Evolutionary conservation across 73 alveolate genomes (phyloP), one percentile per base, ranked within the genome.

Genomic region (Symbiodinium pilosum): DNA sequence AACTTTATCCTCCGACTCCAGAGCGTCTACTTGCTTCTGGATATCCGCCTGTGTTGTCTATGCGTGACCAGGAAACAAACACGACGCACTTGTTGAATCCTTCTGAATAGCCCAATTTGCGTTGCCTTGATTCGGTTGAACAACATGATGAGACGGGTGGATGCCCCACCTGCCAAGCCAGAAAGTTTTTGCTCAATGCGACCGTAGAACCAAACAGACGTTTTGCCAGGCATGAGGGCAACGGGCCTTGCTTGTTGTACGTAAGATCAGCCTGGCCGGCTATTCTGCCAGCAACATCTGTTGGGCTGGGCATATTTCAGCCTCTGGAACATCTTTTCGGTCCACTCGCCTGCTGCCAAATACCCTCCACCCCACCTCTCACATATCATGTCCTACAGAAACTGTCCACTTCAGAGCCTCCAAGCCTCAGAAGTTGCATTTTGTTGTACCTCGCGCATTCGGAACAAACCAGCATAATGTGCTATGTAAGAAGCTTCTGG

Each of bases 1-100:
- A 6, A 88, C 54, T 21, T 77, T 39, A 44, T 88, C 95, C 16
- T 88, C 95, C 7, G 95, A 88, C 43, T 64, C 86, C 87, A 88
- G 43, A 47, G 73, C 64, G 43, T 43, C 64, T 21, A 32, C 64
- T 69, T 88, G 95, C 95, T 88, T 88, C 54, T 64, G 95, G 18
- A 88, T 47, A 39, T 88, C 95, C 2, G 87, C 95, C 95, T 88
- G 32, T n/a, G n/a, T n/a, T n/a, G n/a, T n/a, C n/a, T n/a, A n/a
- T n/a, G n/a, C n/a, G n/a, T n/a, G n/a, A n/a, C n/a, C n/a, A n/a
- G n/a, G n/a, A n/a, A n/a, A n/a, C n/a, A n/a, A n/a, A n/a, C n/a
- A n/a, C n/a, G 59, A 47, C 14, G 59, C 75, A 64, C 81, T 64
- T 38, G 28, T 54, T 24, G 32, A 54, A 16, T 24, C 73, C 73